Evolutionary conservation across 768 basidiomycete genomes (phyloP).

Genomic region (Rhodotorula babjevae): DNA sequence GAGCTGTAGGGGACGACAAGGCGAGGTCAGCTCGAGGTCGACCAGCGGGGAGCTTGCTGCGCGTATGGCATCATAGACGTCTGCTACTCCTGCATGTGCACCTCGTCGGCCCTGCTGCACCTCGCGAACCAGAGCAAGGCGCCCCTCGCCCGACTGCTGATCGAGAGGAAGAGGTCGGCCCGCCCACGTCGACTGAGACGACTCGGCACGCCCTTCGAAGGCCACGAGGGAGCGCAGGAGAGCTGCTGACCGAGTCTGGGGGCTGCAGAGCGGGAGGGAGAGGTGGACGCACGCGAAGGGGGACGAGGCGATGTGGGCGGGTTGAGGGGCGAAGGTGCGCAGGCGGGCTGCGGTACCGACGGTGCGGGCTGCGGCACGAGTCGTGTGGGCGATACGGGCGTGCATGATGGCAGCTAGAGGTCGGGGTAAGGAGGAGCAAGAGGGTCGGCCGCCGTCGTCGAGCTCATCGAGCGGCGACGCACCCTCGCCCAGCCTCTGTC

Average conservation of each 20-base stretch:
- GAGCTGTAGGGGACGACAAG: neutral
- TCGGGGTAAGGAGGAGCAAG: neutral
- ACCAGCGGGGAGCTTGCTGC: too few species aligned
- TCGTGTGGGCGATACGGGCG: conserved; percentile 7
- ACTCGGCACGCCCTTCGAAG: too few species aligned
- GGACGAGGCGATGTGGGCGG: neutral
- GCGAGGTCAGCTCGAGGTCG: neutral
- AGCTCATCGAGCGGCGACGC: neutral
- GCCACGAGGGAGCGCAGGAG: too few species aligned
- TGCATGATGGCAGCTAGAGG: conserved; percentile 8
- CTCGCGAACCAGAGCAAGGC: too few species aligned
- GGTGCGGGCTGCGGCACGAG: conserved; percentile 16
- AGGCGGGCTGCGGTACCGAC: neutral
- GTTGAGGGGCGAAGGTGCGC: neutral
- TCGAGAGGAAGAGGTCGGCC: too few species aligned
- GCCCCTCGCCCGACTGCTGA: too few species aligned
- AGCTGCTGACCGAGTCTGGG: too few species aligned
- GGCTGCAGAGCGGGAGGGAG: neutral
- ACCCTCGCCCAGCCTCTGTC: too few species aligned
- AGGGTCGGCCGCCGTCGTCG: neutral
- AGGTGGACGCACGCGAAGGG: neutral
- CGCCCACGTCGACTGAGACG: too few species aligned
- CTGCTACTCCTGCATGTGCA: too few species aligned
- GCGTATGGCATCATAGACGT: too few species aligned
- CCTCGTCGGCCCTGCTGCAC: too few species aligned